phyloP scores from a whole-genome alignment of 2,329 filamentous ascomycete genomes.

The Pseudogymnoascus pannorum region DNA sequence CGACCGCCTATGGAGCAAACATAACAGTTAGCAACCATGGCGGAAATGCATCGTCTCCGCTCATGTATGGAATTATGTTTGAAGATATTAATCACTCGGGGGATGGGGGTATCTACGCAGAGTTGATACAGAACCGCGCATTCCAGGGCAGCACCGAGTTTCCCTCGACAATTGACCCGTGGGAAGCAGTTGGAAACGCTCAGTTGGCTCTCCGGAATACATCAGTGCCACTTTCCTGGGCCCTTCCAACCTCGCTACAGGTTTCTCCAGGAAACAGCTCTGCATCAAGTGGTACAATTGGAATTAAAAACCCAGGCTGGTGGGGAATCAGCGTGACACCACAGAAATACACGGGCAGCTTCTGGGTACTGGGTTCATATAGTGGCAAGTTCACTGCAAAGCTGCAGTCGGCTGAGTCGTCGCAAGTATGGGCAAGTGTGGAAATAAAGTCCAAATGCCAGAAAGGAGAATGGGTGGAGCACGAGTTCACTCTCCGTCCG shows the following conservation, averaged over 20 bases:
- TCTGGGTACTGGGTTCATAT: conserved; percentile 22
- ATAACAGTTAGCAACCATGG: conserved; percentile 22
- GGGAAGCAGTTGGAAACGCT: conserved; percentile 19
- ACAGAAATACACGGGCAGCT: conserved; percentile 24
- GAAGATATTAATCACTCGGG: conserved; percentile 28
- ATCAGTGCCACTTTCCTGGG: conserved; percentile 20
- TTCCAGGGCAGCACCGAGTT: conserved; percentile 47
- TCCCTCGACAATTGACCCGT: conserved; percentile 39
- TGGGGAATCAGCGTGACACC: conserved; percentile 42
- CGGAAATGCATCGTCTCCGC: conserved; percentile 24
- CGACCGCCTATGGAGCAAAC: conserved; percentile 18
- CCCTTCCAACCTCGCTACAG: conserved; percentile 22
- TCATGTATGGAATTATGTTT: conserved; percentile 27
- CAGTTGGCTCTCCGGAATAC: conserved; percentile 28
- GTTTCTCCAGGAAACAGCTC: conserved; percentile 26
- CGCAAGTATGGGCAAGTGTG: conserved; percentile 17
- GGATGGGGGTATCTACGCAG: conserved; percentile 46
- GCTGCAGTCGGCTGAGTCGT: conserved; percentile 16
- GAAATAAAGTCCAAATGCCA: conserved; percentile 16
- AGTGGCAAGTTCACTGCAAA: conserved; percentile 26
- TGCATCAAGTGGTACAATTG: conserved; percentile 33
- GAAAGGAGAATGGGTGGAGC: conserved; percentile 20
- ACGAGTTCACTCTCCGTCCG: conserved; percentile 18
- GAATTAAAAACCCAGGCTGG: conserved; percentile 47
- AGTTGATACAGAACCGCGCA: conserved; percentile 62